These are phyloP conservation scores for Wickerhamiella allomyrinae DNA, from an alignment of 805 yeast genomes.

Conservation along the genomic window DNA sequence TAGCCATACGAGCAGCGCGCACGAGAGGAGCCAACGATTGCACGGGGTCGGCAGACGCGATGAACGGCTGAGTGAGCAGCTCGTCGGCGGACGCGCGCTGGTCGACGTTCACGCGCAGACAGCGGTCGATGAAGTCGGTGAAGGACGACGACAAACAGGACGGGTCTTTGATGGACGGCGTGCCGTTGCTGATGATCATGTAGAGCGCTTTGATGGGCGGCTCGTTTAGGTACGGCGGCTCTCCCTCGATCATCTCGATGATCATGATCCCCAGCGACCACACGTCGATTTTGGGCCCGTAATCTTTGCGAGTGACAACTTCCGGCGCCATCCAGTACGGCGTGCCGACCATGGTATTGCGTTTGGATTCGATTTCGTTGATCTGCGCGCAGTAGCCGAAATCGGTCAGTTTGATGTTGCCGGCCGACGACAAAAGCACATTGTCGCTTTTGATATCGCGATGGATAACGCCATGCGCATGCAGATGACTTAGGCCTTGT, in stretches of 20 bases:
- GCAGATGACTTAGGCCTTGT: conserved; percentile 74
- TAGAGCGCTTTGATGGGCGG: conserved; percentile 89
- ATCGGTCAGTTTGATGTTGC: conserved; percentile 88
- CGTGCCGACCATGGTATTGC: conserved; percentile 98
- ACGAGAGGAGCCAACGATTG: conserved; percentile 25
- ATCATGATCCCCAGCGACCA: conserved; percentile 98
- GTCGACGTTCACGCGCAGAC: conserved; percentile 72
- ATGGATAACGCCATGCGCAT: conserved; percentile 84
- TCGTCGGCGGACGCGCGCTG: conserved; percentile 67
- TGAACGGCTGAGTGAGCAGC: conserved; percentile 49
- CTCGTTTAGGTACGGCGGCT: conserved; percentile 94
- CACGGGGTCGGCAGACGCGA: conserved; percentile 21
- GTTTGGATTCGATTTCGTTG: conserved; percentile 63
- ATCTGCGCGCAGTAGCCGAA: conserved; percentile 94
- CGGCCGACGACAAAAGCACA: conserved; percentile 64
- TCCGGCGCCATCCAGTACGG: conserved; percentile 99
- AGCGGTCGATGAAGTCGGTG: conserved; percentile 56
- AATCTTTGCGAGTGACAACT: conserved; percentile 85
- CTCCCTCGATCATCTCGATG: conserved; percentile 98
- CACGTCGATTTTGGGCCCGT: conserved; percentile 91
- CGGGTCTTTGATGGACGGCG: conserved; percentile 84
- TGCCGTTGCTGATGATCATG: conserved; percentile 90
- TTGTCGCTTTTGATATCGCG: conserved; percentile 95
- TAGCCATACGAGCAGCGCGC: conserved; percentile 19
- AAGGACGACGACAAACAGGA: conserved; percentile 56